A percentile compares a stretch with the other conserved stretches of the same genome.
Conservation (phyloP, 2,329 filamentous ascomycete species). For the Aspergillus jensenii region DNA sequence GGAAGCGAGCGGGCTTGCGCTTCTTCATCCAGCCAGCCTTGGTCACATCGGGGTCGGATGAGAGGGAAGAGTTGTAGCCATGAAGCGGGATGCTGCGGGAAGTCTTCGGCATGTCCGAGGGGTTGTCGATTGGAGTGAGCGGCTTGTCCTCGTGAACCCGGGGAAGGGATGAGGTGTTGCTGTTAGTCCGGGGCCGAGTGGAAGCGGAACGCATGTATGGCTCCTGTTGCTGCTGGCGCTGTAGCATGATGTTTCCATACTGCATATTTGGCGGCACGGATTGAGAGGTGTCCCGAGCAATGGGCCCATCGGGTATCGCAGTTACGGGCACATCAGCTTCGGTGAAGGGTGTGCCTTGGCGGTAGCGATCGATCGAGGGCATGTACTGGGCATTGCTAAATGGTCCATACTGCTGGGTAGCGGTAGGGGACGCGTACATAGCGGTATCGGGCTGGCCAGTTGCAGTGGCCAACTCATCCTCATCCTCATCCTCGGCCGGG, state of each 20-base stretch:
- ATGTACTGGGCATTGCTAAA: background rate
- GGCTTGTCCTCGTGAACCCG: constrained; percentile 22
- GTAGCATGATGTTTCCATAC: constrained; percentile 54
- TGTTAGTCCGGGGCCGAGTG: constrained; percentile 38
- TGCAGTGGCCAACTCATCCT: constrained; percentile 21
- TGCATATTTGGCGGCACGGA: constrained; percentile 94
- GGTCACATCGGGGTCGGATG: constrained; percentile 1
- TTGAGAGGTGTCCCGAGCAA: constrained; percentile 77
- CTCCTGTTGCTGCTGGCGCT: constrained; percentile 36
- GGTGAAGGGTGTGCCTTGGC: constrained; percentile 81
- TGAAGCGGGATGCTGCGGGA: constrained; percentile 17
- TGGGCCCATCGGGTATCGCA: constrained; percentile 66
- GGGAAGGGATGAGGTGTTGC: constrained; percentile 12
- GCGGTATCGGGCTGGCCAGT: constrained; percentile 21
- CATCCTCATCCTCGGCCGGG: constrained; percentile 52
- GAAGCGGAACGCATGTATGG: constrained; percentile 45
- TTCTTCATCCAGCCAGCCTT: constrained; percentile 64
- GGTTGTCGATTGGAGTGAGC: constrained; percentile 31
- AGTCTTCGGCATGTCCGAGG: constrained; percentile 24
- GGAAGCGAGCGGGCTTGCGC: constrained; percentile 57
- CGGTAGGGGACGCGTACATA: constrained; percentile 18
- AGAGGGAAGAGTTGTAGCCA: background rate
- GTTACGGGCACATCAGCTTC: constrained; percentile 88
- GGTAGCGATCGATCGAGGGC: constrained; percentile 29
- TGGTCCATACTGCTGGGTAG: constrained; percentile 11